Conservation (phyloP, 495 filamentous ascomycete genomes). For the Neurospora hispaniola region DNA sequence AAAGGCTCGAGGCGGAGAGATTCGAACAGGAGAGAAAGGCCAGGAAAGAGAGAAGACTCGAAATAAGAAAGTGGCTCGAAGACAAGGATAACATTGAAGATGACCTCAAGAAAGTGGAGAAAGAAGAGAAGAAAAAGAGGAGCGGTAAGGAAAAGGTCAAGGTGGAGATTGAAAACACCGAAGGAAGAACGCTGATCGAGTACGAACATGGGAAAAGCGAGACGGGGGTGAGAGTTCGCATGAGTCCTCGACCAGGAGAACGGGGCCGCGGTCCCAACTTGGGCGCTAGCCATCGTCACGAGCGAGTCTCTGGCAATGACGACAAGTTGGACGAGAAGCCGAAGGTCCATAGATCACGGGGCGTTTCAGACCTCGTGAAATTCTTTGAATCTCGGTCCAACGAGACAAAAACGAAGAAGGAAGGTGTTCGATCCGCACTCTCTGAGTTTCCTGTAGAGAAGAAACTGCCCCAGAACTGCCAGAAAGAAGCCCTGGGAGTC, state of each 20-base stretch:
- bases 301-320: background rate
- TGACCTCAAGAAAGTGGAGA: background rate
- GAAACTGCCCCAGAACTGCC: no score
- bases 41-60: background rate
- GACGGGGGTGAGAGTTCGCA: background rate
- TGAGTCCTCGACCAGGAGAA: background rate
- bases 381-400: background rate
- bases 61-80: background rate
- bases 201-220: background rate
- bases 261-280: background rate
- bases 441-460: no score
- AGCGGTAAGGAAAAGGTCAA: background rate
- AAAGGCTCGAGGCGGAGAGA: background rate
- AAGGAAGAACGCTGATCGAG: background rate
- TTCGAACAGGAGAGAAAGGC: background rate
- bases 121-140: background rate
- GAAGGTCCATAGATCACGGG: background rate
- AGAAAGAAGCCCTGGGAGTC: no score
- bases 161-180: background rate
- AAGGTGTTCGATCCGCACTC: background rate
- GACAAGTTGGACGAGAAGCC: background rate
- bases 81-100: background rate
- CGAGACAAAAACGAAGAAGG: background rate
- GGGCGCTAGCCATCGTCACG: background rate
- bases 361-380: background rate